These are phyloP conservation scores for Punica granatum DNA, from an alignment of 345 rosid genomes.

Conservation along the genomic window DNA sequence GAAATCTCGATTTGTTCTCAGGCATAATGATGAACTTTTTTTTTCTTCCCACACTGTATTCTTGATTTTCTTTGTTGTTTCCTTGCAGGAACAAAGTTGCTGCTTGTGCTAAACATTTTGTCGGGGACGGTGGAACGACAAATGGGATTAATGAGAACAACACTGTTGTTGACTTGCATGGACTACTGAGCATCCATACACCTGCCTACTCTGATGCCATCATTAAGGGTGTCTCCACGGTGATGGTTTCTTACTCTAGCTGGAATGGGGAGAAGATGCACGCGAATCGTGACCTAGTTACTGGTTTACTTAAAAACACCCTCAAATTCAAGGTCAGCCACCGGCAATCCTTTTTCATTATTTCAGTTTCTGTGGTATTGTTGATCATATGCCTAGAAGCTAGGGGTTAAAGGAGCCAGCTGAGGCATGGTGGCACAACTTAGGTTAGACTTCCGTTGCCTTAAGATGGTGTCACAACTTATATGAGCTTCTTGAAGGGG, in stretches of 20 bases:
- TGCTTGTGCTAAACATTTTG: slow-evolving; percentile 93
- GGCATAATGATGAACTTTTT: too few species aligned
- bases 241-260: slow-evolving; percentile 97
- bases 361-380: background rate
- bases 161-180: slow-evolving; percentile 60
- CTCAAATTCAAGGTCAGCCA: slow-evolving; percentile 65
- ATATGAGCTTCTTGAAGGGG: background rate
- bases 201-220: slow-evolving; percentile 74
- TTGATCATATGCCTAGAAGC: background rate
- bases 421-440: background rate
- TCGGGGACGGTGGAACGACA: slow-evolving; percentile 97
- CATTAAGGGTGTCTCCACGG: slow-evolving; percentile 74
- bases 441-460: background rate
- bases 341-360: background rate
- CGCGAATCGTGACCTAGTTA: slow-evolving; percentile 55
- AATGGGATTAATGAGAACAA: slow-evolving; percentile 80
- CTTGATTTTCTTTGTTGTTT: slow-evolving; percentile 2
- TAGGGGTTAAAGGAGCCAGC: background rate
- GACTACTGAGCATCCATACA: slow-evolving; percentile 68
- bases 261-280: slow-evolving; percentile 97
- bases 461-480: background rate
- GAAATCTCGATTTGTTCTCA: background rate
- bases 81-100: slow-evolving; percentile 72
- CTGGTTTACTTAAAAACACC: slow-evolving; percentile 73
- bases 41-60: too few species aligned